phyloP scores from a whole-genome alignment of 345 rosid species.

The Syzygium jambos region DNA sequence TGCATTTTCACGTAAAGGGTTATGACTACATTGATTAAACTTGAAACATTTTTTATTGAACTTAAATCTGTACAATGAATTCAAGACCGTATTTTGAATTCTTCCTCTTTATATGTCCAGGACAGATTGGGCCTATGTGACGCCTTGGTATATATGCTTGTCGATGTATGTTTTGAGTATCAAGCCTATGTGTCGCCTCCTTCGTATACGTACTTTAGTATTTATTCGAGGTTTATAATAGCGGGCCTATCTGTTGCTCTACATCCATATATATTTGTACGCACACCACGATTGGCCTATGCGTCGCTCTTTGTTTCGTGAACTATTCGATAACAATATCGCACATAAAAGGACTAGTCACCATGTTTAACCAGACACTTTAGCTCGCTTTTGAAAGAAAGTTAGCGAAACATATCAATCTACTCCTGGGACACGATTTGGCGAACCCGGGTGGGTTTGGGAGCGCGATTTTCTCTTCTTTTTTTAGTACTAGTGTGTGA shows the following conservation, averaged over 20 bases:
- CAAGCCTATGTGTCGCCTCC: accelerated
- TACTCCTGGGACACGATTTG: neutral
- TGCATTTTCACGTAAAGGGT: neutral
- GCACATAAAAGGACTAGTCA: neutral
- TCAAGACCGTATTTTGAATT: neutral
- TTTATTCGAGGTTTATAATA: neutral
- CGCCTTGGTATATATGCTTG: accelerated
- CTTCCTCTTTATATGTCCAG: too few species aligned
- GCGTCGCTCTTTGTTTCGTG: neutral
- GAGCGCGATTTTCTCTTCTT: neutral
- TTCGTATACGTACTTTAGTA: neutral
- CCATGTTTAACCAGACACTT: neutral
- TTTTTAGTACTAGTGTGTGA: neutral
- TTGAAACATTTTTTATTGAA: neutral
- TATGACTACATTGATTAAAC: neutral
- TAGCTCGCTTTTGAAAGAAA: accelerated
- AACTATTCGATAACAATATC: accelerated
- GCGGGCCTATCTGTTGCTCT: neutral
- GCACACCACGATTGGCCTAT: too few species aligned
- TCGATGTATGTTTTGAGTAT: accelerated
- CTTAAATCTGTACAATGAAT: neutral
- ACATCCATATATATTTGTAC: too few species aligned
- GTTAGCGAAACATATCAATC: too few species aligned
- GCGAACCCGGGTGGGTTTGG: neutral
- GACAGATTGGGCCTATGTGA: accelerated